These are phyloP conservation scores for Penicillium glabrum DNA, from an alignment of 2,329 filamentous ascomycete species.

Conservation along the genomic window DNA sequence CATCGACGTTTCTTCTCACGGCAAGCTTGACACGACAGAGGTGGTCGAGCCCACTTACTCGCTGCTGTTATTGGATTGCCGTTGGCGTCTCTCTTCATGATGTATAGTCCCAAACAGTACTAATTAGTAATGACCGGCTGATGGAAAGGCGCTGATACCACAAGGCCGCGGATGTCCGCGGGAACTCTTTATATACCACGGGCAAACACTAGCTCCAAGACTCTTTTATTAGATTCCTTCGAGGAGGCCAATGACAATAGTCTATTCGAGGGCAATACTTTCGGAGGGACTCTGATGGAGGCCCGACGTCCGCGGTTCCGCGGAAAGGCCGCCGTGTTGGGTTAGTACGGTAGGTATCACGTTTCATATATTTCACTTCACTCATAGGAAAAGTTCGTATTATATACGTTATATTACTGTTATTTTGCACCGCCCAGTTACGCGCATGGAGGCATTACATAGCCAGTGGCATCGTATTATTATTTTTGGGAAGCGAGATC, in stretches of 20 bases:
- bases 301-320: constrained; percentile 10
- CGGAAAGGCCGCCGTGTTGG: not conserved
- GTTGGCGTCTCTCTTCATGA: constrained; percentile 10
- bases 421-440: not conserved
- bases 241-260: not conserved
- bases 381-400: not conserved
- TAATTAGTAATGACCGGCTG: not conserved
- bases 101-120: not conserved
- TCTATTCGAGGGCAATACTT: not conserved
- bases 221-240: not conserved
- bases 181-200: constrained; percentile 1
- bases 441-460: not conserved
- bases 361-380: not conserved
- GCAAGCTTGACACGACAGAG: constrained; percentile 19
- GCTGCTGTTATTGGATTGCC: constrained; percentile 37
- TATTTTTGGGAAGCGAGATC: no score
- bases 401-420: constrained; percentile 1
- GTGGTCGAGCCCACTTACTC: constrained; percentile 11
- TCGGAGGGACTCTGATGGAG: not conserved
- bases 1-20: constrained; percentile 24
- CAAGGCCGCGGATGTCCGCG: constrained; percentile 11
- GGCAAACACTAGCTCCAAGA: not conserved
- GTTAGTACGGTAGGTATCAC: not conserved
- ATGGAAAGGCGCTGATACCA: not conserved
- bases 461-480: not conserved